Percentiles rank a stretch among this genome's conserved stretches.
Conservation (phyloP, 306 rosid species). For the Prunus persica region Prunus_persica_NCBIv2 NC_034011.1:14450501-14451000, state of each 20-base stretch:
- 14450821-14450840: not conserved
- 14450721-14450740: not conserved
- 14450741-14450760: not conserved
- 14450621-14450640: not conserved
- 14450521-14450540: slow-evolving; percentile 51
- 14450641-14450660: not conserved
- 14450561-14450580: slow-evolving; percentile 35
- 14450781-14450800: not conserved
- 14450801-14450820: not conserved
- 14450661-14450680: not conserved
- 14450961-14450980: not conserved
- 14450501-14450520: slow-evolving; percentile 46
- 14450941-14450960: not conserved
- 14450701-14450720: not conserved
- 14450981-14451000: not conserved
- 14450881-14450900: not conserved
- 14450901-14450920: not conserved
- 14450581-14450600: slow-evolving; percentile 39
- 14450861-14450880: not conserved
- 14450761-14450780: not conserved
- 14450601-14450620: slow-evolving; percentile 69
- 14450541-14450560: slow-evolving; percentile 30
- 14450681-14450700: not conserved
- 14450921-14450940: not conserved
- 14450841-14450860: not conserved